These are phyloP conservation scores for Lunularia cruciata DNA, from an alignment of 225 moss, liverwort and hornwort species.

Conservation along the genomic window DNA sequence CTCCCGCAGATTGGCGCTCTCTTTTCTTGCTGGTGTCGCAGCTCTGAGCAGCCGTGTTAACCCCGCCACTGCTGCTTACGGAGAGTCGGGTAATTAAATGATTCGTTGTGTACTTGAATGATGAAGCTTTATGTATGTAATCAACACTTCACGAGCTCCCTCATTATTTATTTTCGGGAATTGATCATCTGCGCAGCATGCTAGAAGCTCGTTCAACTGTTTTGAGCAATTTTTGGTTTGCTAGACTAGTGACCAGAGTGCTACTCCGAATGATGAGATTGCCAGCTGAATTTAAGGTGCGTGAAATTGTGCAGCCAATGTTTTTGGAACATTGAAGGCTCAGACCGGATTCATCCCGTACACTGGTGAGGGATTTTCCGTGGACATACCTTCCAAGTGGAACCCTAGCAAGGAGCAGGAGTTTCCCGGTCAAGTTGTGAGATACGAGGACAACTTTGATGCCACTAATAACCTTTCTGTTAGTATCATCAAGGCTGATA, in stretches of 20 bases:
- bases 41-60: conserved; percentile 50
- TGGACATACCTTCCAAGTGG: conserved; percentile 86
- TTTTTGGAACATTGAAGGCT: conserved; percentile 60
- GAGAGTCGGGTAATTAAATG: conserved; percentile 81
- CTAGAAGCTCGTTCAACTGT: background rate
- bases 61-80: conserved; percentile 82
- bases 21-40: conserved; percentile 56
- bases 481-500: conserved; percentile 58
- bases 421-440: conserved; percentile 87
- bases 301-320: conserved; percentile 60
- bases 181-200: too few species aligned
- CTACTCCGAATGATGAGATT: background rate
- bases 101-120: too few species aligned
- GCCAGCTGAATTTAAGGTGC: background rate
- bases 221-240: background rate
- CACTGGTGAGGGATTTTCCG: conserved; percentile 51
- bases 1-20: conserved; percentile 68
- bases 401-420: conserved; percentile 93
- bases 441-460: conserved; percentile 93
- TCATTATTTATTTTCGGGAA: too few species aligned
- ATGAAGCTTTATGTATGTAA: too few species aligned
- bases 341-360: conserved; percentile 62
- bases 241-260: too few species aligned
- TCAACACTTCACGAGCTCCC: too few species aligned
- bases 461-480: conserved; percentile 58